Evolutionary conservation across 2,329 filamentous ascomycete genomes (phyloP).

Genomic region (Apiospora saccharicola): DNA sequence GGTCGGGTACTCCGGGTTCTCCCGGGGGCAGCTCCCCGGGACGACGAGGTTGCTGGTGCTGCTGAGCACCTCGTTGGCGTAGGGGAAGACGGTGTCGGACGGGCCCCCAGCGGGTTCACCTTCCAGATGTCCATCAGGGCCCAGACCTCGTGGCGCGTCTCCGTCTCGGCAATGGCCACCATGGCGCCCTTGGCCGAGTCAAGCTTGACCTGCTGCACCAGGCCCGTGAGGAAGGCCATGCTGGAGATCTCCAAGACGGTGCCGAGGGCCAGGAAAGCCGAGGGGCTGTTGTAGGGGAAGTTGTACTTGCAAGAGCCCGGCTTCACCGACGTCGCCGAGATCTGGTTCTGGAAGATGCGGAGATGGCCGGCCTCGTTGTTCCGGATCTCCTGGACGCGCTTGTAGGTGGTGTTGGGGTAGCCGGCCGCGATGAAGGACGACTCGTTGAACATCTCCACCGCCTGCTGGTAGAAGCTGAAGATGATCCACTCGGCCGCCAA

Average conservation of each 20-base stretch:
- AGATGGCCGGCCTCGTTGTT: slow-evolving; percentile 55
- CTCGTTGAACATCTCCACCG: slow-evolving; percentile 49
- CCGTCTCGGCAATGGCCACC: slow-evolving; percentile 45
- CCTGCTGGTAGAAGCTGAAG: slow-evolving; percentile 51
- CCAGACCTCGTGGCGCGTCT: slow-evolving; percentile 51
- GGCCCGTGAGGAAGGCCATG: slow-evolving; percentile 49
- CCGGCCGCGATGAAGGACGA: slow-evolving; percentile 40
- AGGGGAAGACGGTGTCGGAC: slow-evolving; percentile 49
- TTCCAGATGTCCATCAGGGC: slow-evolving; percentile 50
- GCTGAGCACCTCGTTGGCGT: slow-evolving; percentile 51
- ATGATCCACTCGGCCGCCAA: slow-evolving; percentile 53
- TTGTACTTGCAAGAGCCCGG: slow-evolving; percentile 40
- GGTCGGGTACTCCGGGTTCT: slow-evolving; percentile 47
- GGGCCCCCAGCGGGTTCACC: slow-evolving; percentile 49
- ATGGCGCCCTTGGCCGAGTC: slow-evolving; percentile 46
- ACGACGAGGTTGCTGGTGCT: slow-evolving; percentile 41
- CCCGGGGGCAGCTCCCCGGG: slow-evolving; percentile 41
- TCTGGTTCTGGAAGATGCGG: slow-evolving; percentile 52
- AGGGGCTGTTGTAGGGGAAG: slow-evolving; percentile 34
- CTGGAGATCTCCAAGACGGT: slow-evolving; percentile 47
- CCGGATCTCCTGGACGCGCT: slow-evolving; percentile 46
- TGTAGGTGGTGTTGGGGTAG: slow-evolving; percentile 47
- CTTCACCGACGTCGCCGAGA: slow-evolving; percentile 50
- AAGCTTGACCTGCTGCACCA: slow-evolving; percentile 44
- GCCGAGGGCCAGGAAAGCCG: slow-evolving; percentile 39